phyloP scores from a whole-genome alignment of 352 stramenopile species.

The Vaucheria bursata region DNA sequence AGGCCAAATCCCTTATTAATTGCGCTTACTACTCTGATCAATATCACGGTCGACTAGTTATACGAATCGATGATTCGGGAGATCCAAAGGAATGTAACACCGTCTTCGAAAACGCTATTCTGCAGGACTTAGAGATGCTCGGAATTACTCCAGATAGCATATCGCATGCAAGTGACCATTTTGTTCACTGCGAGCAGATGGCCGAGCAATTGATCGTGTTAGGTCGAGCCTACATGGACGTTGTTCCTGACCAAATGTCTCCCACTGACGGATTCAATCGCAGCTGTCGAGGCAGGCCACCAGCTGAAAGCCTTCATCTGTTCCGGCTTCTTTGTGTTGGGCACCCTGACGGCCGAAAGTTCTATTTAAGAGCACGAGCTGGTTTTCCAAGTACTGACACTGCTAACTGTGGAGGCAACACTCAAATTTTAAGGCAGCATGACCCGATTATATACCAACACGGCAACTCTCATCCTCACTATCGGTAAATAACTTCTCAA shows the following conservation, averaged over 20 bases:
- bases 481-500: neutral
- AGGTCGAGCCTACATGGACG: constrained; percentile 11
- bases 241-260: neutral
- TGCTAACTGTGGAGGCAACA: neutral
- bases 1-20: constrained; percentile 8
- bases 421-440: neutral
- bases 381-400: neutral
- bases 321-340: neutral
- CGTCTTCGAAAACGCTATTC: neutral
- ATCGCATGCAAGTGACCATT: constrained; percentile 16
- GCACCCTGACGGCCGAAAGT: neutral
- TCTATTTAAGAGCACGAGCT: neutral
- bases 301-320: constrained; percentile 4
- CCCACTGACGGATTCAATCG: neutral
- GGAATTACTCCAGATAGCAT: neutral
- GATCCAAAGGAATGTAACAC: neutral
- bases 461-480: neutral
- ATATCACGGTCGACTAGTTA: neutral
- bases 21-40: constrained; percentile 10
- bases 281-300: neutral
- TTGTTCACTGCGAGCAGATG: constrained; percentile 21
- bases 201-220: constrained; percentile 4
- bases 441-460: constrained; percentile 2
- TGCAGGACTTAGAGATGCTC: constrained; percentile 4
- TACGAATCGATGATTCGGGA: constrained; percentile 1